These are phyloP conservation scores for Penicillium sp. DNA, from an alignment of 2,329 filamentous ascomycete genomes.

Conservation along the genomic window DNA sequence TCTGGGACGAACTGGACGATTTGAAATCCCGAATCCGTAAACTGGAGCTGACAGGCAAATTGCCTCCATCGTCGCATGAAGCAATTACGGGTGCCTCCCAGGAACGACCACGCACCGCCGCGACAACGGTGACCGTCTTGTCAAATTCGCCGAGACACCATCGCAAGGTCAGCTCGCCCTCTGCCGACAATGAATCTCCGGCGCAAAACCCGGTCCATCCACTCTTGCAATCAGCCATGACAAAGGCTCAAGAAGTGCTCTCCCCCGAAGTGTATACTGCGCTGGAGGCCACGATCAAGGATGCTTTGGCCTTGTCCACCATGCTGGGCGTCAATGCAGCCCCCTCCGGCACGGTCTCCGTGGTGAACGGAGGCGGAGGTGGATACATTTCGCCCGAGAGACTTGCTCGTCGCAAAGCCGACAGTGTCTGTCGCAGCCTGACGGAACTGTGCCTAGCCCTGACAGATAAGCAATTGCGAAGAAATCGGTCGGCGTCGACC, in stretches of 20 bases:
- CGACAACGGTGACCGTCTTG: conserved; percentile 82
- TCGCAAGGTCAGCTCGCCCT: conserved; percentile 44
- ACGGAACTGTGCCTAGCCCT: conserved; percentile 88
- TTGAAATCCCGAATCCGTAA: conserved; percentile 88
- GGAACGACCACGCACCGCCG: conserved; percentile 83
- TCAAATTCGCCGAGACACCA: conserved; percentile 80
- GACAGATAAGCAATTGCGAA: conserved; percentile 51
- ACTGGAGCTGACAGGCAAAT: conserved; percentile 81
- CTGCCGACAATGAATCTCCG: conserved; percentile 32
- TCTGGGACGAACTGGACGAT: conserved; percentile 97
- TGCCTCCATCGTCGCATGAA: conserved; percentile 74
- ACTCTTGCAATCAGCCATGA: conserved; percentile 70
- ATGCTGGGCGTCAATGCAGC: conserved; percentile 71
- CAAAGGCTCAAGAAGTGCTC: conserved; percentile 67
- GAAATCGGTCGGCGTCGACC: conserved; percentile 20
- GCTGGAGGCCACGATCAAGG: conserved; percentile 72
- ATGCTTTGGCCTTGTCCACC: conserved; percentile 71
- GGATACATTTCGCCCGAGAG: conserved; percentile 57
- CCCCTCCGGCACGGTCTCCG: conserved; percentile 40
- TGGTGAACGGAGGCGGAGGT: conserved; percentile 27
- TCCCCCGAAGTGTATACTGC: conserved; percentile 67
- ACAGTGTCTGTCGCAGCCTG: conserved; percentile 84
- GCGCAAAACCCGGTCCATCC: conserved; percentile 60
- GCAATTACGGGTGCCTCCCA: conserved; percentile 67
- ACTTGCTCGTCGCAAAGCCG: conserved; percentile 80